Conservation (phyloP, 2,329 filamentous ascomycete species). For the Alternaria rosae region DNA sequence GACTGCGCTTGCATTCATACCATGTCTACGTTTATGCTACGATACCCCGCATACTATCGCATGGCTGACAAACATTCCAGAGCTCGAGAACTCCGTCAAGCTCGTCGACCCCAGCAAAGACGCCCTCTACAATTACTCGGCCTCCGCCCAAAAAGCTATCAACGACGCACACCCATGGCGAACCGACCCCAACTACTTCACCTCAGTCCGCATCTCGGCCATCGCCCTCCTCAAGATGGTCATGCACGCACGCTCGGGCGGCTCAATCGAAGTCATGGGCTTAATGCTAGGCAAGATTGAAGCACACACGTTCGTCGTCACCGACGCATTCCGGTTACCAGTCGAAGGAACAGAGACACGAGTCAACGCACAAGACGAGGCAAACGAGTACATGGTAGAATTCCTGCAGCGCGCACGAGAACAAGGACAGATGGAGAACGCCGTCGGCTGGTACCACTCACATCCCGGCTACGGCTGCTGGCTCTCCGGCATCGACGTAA, state of each 20-base stretch:
- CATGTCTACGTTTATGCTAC: background rate
- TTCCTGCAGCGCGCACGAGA: slow-evolving; percentile 81
- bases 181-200: slow-evolving; percentile 85
- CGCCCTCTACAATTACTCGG: slow-evolving; percentile 86
- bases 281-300: slow-evolving; percentile 96
- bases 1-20: background rate
- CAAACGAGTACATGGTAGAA: slow-evolving; percentile 94
- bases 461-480: slow-evolving; percentile 98
- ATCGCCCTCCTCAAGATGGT: slow-evolving; percentile 98
- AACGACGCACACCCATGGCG: slow-evolving; percentile 75
- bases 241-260: slow-evolving; percentile 97
- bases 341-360: slow-evolving; percentile 98
- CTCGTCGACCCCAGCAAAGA: slow-evolving; percentile 88
- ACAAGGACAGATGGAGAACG: slow-evolving; percentile 83
- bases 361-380: slow-evolving; percentile 94
- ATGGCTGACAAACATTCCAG: slow-evolving; percentile 57
- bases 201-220: slow-evolving; percentile 89
- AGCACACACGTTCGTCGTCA: slow-evolving; percentile 86
- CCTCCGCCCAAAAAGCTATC: slow-evolving; percentile 71
- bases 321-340: slow-evolving; percentile 89
- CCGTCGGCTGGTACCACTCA: slow-evolving; percentile 97
- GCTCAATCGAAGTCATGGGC: slow-evolving; percentile 93
- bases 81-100: slow-evolving; percentile 82
- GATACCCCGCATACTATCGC: slow-evolving; percentile 19
- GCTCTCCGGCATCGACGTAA: slow-evolving; percentile 95